phyloP scores from a whole-genome alignment of 2,329 filamentous ascomycete species.

The Chrysosphaeria jannelii region DNA sequence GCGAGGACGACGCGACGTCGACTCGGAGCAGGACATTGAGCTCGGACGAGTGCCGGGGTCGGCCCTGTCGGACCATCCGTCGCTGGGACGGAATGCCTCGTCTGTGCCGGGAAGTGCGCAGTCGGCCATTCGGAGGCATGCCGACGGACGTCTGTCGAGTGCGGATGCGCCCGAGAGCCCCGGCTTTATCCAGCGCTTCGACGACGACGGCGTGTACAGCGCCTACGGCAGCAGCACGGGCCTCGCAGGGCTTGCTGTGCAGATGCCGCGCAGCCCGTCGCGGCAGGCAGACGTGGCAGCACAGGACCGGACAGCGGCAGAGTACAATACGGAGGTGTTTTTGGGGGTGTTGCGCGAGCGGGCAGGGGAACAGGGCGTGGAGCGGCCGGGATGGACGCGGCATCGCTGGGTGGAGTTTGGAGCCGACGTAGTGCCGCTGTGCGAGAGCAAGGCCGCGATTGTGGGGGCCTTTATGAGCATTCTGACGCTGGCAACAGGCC shows the following conservation, averaged over 20 bases:
- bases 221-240: too few species aligned
- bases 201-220: constrained; percentile 3
- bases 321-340: constrained; percentile 1
- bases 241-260: too few species aligned
- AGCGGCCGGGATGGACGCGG: neutral
- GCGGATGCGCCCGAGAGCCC: constrained; percentile 3
- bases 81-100: too few species aligned
- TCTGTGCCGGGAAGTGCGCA: constrained; percentile 14
- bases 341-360: constrained; percentile 1
- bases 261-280: neutral
- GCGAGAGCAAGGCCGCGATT: constrained; percentile 2
- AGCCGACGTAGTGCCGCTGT: constrained; percentile 2
- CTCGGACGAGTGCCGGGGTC: constrained; percentile 36
- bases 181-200: constrained; percentile 4
- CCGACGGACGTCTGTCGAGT: constrained; percentile 9
- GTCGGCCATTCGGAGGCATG: constrained; percentile 11
- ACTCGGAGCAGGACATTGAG: constrained; percentile 15
- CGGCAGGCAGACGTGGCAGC: neutral
- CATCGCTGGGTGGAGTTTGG: constrained; percentile 4
- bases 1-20: constrained; percentile 1
- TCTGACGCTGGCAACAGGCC: constrained; percentile 3
- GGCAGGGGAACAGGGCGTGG: constrained; percentile 1
- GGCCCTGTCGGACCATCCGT: constrained; percentile 31
- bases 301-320: constrained; percentile 1
- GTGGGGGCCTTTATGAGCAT: constrained; percentile 5